phyloP scores from a whole-genome alignment of 805 yeast genomes.

The Pichia thaimueangensis region DNA sequence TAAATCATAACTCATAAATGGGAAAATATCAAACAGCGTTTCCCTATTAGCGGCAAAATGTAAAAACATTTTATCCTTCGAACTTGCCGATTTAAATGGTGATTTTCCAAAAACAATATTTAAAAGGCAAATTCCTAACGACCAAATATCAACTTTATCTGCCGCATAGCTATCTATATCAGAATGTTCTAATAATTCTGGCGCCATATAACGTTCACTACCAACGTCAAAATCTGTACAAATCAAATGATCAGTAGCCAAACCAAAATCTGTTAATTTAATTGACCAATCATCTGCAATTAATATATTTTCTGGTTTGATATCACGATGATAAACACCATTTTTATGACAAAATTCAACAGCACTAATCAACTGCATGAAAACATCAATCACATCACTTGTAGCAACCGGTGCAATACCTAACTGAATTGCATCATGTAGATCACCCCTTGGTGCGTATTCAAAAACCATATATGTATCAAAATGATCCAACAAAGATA shows the following conservation, averaged over 20 bases:
- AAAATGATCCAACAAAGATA: conserved; percentile 41
- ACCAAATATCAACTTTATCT: conserved; percentile 82
- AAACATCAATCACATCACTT: conserved; percentile 49
- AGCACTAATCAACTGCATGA: conserved; percentile 43
- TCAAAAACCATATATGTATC: conserved; percentile 58
- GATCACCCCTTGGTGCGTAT: conserved; percentile 81
- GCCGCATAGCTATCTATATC: conserved; percentile 62
- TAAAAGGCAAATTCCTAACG: conserved; percentile 75
- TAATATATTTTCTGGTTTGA: conserved; percentile 52
- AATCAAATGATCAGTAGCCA: conserved; percentile 44
- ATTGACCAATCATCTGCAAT: conserved; percentile 51
- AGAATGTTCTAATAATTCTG: conserved; percentile 67
- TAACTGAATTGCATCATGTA: conserved; percentile 69
- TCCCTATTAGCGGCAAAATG: conserved; percentile 86
- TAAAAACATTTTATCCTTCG: conserved; percentile 68
- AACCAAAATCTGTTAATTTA: conserved; percentile 54
- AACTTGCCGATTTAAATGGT: conserved; percentile 78
- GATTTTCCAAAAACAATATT: conserved; percentile 84
- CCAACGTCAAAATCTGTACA: conserved; percentile 82
- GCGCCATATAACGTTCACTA: conserved; percentile 91
- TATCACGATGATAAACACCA: conserved; percentile 48
- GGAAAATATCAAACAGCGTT: conserved; percentile 84
- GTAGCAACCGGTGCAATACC: conserved; percentile 57
- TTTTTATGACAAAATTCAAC: conserved; percentile 44
- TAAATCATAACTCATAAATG: conserved; percentile 79